Evolutionary conservation across 208 protist species (phyloP).

Genomic region (Trypanosoma theileri): DNA sequence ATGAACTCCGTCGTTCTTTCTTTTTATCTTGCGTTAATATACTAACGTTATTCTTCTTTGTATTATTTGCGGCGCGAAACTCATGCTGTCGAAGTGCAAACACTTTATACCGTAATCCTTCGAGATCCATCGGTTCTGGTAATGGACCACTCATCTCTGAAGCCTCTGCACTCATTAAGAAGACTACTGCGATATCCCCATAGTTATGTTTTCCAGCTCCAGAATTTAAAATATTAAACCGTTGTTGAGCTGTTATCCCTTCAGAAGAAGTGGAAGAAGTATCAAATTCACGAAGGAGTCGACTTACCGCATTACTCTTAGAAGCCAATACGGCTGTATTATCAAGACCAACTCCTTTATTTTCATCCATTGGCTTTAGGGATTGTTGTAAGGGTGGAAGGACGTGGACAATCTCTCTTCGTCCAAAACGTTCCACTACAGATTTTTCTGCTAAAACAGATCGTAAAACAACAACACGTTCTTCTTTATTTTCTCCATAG

Average conservation of each 20-base stretch:
- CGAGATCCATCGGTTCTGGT: constrained; percentile 75
- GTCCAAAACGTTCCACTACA: constrained; percentile 65
- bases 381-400: constrained; percentile 52
- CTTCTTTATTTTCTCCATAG: constrained; percentile 17
- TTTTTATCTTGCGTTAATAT: background rate
- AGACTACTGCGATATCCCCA: constrained; percentile 75
- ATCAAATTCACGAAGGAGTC: constrained; percentile 1
- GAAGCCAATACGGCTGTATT: background rate
- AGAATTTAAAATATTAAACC: constrained; percentile 38
- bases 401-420: constrained; percentile 74
- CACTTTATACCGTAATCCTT: constrained; percentile 76
- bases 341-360: too few species aligned
- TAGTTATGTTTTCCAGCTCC: constrained; percentile 28
- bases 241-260: background rate
- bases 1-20: background rate
- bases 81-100: constrained; percentile 47
- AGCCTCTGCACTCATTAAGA: constrained; percentile 56
- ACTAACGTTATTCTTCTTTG: background rate
- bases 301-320: constrained; percentile 17
- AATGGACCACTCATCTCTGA: constrained; percentile 54
- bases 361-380: too few species aligned
- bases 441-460: constrained; percentile 77
- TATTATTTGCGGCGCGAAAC: background rate
- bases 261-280: background rate
- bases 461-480: constrained; percentile 62